phyloP scores from a whole-genome alignment of 768 basidiomycete species.

The Lactifluus volemus region DNA sequence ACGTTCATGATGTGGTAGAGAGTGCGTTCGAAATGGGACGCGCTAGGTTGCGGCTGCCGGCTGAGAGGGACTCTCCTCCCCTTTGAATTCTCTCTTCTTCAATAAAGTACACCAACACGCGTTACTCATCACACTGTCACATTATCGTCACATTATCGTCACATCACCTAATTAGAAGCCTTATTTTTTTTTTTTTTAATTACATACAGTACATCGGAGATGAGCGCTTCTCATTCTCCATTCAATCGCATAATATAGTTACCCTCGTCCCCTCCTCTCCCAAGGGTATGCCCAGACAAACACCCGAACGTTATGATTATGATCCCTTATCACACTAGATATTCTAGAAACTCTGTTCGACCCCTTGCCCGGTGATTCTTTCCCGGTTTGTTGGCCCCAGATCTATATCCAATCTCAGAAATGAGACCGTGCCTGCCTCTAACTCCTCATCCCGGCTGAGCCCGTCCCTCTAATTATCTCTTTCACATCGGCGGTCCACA shows the following conservation, averaged over 20 bases:
- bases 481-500: neutral
- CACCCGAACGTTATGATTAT: neutral
- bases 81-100: conserved; percentile 10
- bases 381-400: neutral
- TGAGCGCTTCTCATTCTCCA: neutral
- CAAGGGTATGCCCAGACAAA: neutral
- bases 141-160: neutral
- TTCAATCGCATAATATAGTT: no score
- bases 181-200: no score
- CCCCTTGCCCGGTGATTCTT: neutral
- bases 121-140: conserved; percentile 7
- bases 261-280: neutral
- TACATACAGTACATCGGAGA: neutral
- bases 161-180: neutral
- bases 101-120: conserved; percentile 14
- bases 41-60: neutral
- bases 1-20: conserved; percentile 39
- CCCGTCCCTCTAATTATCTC: neutral
- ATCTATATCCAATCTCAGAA: neutral
- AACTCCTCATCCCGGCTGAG: neutral
- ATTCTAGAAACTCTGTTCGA: conserved; percentile 8
- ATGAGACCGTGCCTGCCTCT: neutral
- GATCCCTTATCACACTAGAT: conserved; percentile 12
- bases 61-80: conserved; percentile 9
- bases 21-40: conserved; percentile 14